phyloP scores from a whole-genome alignment of 139 green algal species.

The Medakamo hakoo region DNA sequence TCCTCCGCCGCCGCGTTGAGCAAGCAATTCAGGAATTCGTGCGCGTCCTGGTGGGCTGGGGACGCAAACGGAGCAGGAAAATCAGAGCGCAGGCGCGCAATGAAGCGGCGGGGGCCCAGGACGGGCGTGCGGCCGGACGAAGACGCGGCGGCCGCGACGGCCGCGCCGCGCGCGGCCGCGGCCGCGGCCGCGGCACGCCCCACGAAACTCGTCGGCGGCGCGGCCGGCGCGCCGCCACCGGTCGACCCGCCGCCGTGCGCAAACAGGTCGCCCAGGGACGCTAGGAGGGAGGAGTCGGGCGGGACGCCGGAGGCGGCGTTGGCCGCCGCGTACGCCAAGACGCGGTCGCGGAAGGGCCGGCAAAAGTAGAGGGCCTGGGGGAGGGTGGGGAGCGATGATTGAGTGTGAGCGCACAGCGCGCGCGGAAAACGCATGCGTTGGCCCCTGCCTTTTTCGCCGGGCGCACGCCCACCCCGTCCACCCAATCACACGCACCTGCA shows the following conservation, averaged over 20 bases:
- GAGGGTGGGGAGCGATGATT: not conserved
- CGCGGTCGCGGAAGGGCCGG: constrained; percentile 53
- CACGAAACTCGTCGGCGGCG: too few relatives aligned
- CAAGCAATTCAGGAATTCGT: constrained; percentile 96
- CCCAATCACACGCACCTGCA: constrained; percentile 43
- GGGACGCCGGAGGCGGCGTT: constrained; percentile 5
- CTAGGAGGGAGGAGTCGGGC: constrained; percentile 83
- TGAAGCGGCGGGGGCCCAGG: constrained; percentile 74
- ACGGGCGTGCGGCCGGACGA: constrained; percentile 7
- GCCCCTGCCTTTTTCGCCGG: not conserved
- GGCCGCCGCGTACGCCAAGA: constrained; percentile 60
- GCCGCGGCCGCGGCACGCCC: too few relatives aligned
- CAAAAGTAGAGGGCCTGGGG: constrained; percentile 67
- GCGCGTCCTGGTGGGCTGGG: constrained; percentile 95
- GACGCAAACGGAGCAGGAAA: constrained; percentile 94
- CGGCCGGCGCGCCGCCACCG: too few relatives aligned
- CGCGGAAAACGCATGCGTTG: not conserved
- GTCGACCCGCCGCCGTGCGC: constrained; percentile 14
- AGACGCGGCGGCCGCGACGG: too few relatives aligned
- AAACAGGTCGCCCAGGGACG: constrained; percentile 80
- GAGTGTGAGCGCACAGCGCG: too few relatives aligned
- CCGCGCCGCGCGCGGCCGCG: too few relatives aligned
- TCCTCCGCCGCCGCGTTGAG: constrained; percentile 83
- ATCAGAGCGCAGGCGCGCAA: constrained; percentile 76
- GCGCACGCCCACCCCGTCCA: too few relatives aligned